Evolutionary conservation across 169 alveolate genomes (phyloP), one percentile per base, ranked within the genome.

Genomic region (Plasmodium berghei): DNA sequence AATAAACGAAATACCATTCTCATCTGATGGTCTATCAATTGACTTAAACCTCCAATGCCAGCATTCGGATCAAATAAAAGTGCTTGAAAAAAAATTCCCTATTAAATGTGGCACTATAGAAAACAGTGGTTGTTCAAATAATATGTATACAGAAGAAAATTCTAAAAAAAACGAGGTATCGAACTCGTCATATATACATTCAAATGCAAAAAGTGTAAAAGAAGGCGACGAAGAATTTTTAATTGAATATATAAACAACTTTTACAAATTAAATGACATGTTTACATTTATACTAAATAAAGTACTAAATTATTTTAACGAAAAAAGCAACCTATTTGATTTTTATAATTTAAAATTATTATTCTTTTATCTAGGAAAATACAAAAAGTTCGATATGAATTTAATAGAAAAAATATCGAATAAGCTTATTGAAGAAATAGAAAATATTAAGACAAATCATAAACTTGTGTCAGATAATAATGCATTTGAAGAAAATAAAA

Each of bases 181-280:
- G 3, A 16, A 52, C 6, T 14, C 8, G n/a, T 14, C n/a, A 12
- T 52, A 52, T 6, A 16, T 3, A 0, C 59, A 52, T 12, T 52
- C 20, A 16, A 34, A 34, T 34, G 42, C 6, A 34, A 34, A 34
- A 34, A 4, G 42, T 34, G 42, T 34, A 34, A 34, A 34, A 34
- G 85, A 54, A 10, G 69, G 42, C 20, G 26, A 77, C n/a, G 46
- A 24, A 28, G 73, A 66, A 14, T n/a, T 77, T 9, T 24, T 77
- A 64, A 70, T 77, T 34, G 89, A 77, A 4, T 64, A 77, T 69
- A 77, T 77, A 77, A 77, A 64, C 70, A 12, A 34, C 14, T 77
- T 63, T 40, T 77, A 77, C 72, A 77, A 77, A 52, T 58, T 77
- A 52, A 77, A 64, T 56, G 89, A 77, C 20, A 77, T 77, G 77